Percentiles rank a stretch among this genome's conserved stretches.
Conservation (phyloP, 306 rosid genomes). For the Castanea sativa region DNA sequence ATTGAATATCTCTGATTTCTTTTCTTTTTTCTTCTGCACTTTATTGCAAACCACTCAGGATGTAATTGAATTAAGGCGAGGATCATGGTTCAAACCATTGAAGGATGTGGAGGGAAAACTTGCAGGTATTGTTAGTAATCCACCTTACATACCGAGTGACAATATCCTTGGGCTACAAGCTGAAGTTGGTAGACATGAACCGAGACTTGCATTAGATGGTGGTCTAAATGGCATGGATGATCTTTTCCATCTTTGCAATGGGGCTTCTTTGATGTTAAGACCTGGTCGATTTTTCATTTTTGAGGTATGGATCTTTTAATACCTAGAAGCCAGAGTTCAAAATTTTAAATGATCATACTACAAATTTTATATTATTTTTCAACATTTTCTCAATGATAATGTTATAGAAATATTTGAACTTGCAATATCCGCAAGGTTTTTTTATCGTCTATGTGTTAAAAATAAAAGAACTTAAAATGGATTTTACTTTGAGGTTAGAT, state of each 20-base stretch:
- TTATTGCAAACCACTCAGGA: slow-evolving; percentile 42
- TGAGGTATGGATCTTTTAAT: slow-evolving; percentile 48
- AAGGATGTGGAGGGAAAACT: slow-evolving; percentile 62
- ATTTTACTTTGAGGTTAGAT: background rate
- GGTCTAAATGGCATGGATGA: slow-evolving; percentile 65
- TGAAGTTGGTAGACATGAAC: slow-evolving; percentile 85
- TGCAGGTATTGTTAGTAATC: slow-evolving; percentile 80
- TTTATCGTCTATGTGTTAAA: background rate
- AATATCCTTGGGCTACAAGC: slow-evolving; percentile 71
- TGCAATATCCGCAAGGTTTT: background rate
- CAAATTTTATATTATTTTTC: background rate
- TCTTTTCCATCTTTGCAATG: slow-evolving; percentile 75
- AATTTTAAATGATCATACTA: too few species aligned
- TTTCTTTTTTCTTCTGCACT: slow-evolving; percentile 11
- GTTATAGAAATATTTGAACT: background rate
- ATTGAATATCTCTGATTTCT: background rate
- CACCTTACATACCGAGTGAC: slow-evolving; percentile 84
- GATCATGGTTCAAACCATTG: slow-evolving; percentile 86
- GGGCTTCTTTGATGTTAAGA: slow-evolving; percentile 64
- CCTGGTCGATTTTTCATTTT: slow-evolving; percentile 88
- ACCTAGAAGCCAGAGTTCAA: background rate
- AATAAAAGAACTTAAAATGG: background rate
- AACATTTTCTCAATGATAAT: background rate
- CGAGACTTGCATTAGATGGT: slow-evolving; percentile 75
- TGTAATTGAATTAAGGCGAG: slow-evolving; percentile 59